Conservation (phyloP, 352 stramenopile species). For the Plasmopara viticola region DNA sequence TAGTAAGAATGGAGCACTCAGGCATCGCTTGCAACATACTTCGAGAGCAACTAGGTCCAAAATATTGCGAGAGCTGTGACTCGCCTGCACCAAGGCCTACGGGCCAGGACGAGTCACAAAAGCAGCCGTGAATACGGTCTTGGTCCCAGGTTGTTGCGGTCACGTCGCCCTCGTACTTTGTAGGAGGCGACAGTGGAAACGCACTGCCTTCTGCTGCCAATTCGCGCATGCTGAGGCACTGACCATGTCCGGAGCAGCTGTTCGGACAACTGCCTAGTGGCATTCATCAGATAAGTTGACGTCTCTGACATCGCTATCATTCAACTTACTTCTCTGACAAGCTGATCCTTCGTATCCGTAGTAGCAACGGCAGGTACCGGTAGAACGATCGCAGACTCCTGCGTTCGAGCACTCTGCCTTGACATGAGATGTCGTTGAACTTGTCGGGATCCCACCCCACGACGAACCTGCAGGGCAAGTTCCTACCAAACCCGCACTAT, state of each 20-base stretch:
- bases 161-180: constrained; percentile 51
- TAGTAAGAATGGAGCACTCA: constrained; percentile 1
- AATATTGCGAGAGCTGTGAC: constrained; percentile 82
- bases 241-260: constrained; percentile 46
- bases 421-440: constrained; percentile 30
- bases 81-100: constrained; percentile 68
- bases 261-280: background rate
- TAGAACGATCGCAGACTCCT: constrained; percentile 46
- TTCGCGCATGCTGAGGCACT: constrained; percentile 64
- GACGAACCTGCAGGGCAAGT: constrained; percentile 57
- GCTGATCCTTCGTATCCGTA: constrained; percentile 60
- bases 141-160: constrained; percentile 69
- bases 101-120: constrained; percentile 73
- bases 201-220: constrained; percentile 40
- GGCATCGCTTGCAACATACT: constrained; percentile 24
- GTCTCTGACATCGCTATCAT: background rate
- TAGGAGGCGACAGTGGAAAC: constrained; percentile 47
- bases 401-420: constrained; percentile 59
- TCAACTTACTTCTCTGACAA: constrained; percentile 52
- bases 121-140: constrained; percentile 63
- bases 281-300: background rate
- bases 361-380: constrained; percentile 60
- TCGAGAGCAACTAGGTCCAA: constrained; percentile 81
- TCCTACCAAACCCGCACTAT: constrained; percentile 21
- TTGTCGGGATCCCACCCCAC: constrained; percentile 53